Evolutionary conservation across 2,329 filamentous ascomycete genomes (phyloP).

Genomic region (Scedosporium apiospermum): DNA sequence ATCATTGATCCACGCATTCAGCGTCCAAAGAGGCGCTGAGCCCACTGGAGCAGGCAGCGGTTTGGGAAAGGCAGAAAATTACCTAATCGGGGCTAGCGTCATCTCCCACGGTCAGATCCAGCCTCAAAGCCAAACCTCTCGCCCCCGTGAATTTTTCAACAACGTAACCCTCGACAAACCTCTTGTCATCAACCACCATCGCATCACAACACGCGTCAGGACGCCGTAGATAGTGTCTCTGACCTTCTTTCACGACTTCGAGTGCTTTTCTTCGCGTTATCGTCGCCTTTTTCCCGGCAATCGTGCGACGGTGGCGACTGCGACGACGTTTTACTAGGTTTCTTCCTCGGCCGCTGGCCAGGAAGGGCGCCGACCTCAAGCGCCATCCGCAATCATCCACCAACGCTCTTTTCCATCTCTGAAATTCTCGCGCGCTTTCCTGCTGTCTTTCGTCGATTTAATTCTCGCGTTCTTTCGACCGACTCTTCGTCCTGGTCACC

Average conservation of each 20-base stretch:
- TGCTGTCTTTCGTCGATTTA: background rate
- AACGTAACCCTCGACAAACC: conserved; percentile 9
- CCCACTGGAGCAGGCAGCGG: background rate
- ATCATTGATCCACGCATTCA: background rate
- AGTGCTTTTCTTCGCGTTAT: conserved; percentile 19
- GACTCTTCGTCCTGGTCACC: background rate
- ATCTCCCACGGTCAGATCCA: conserved; percentile 6
- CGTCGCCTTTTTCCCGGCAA: conserved; percentile 21
- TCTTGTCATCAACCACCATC: conserved; percentile 15
- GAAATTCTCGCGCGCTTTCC: background rate
- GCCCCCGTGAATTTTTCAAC: conserved; percentile 11
- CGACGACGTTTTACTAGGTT: conserved; percentile 31
- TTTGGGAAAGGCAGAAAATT: background rate
- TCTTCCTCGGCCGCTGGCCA: conserved; percentile 37
- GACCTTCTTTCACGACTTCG: conserved; percentile 9
- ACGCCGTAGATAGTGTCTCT: conserved; percentile 30
- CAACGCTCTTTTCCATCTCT: conserved; percentile 23
- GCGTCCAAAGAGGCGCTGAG: background rate
- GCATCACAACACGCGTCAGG: conserved; percentile 44
- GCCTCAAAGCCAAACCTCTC: conserved; percentile 10
- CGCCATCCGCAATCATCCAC: conserved; percentile 28
- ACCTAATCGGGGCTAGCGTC: conserved; percentile 5
- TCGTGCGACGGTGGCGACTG: conserved; percentile 33
- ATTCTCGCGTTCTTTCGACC: background rate
- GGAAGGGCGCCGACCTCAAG: conserved; percentile 31